A percentile compares a stretch with the other conserved stretches of the same genome.
Evolutionary conservation across 164 flowering plant genomes (phyloP).

Genomic region (Nelumbo lutea): DNA sequence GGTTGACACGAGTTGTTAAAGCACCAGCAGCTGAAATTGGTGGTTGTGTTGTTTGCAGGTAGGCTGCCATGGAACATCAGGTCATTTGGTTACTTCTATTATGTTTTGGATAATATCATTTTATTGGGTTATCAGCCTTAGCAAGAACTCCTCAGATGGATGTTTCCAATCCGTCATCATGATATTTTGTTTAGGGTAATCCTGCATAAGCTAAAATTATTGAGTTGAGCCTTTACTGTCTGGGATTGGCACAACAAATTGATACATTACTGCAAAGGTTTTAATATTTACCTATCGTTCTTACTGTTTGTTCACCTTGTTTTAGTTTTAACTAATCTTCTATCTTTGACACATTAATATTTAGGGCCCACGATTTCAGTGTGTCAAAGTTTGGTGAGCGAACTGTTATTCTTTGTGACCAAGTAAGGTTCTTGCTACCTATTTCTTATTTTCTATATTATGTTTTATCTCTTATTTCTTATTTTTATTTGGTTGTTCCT

Average conservation of each 20-base stretch:
- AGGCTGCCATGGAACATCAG: neutral
- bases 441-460: too few relatives aligned
- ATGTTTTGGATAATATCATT: neutral
- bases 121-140: too few relatives aligned
- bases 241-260: too few relatives aligned
- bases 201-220: too few relatives aligned
- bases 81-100: neutral
- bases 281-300: neutral
- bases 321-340: constrained; percentile 2
- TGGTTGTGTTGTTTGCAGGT: constrained; percentile 96
- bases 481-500: neutral
- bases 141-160: too few relatives aligned
- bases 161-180: too few relatives aligned
- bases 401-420: constrained; percentile 88
- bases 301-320: neutral
- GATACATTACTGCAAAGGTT: neutral
- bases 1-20: constrained; percentile 62
- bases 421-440: constrained; percentile 41
- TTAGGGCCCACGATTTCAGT: constrained; percentile 75
- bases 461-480: neutral
- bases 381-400: constrained; percentile 57
- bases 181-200: too few relatives aligned
- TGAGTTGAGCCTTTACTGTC: too few relatives aligned
- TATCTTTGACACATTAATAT: constrained; percentile 2
- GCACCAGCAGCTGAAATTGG: constrained; percentile 67